phyloP scores from a whole-genome alignment of 2,329 filamentous ascomycete species.

The Sporothrix sp. region DNA sequence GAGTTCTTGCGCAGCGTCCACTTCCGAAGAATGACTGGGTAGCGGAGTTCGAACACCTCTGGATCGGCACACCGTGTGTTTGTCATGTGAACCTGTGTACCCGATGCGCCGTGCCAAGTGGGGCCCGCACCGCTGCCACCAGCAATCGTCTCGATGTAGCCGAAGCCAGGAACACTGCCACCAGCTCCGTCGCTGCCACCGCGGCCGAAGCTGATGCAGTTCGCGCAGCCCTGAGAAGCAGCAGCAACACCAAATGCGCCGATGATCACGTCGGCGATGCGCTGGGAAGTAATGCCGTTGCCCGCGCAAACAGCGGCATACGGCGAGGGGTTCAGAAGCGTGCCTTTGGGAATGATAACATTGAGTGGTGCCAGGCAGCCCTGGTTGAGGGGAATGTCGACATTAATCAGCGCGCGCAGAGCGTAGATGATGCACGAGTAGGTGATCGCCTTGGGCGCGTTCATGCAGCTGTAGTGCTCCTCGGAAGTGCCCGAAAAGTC shows the following conservation, averaged over 20 bases:
- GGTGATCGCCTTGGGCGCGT: conserved; percentile 15
- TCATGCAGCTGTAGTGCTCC: conserved; percentile 15
- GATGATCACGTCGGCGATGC: conserved; percentile 27
- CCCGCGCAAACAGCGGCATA: conserved; percentile 33
- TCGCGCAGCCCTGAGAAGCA: conserved; percentile 26
- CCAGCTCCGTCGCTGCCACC: conserved; percentile 8
- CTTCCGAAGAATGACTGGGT: conserved; percentile 25
- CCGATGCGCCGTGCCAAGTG: conserved; percentile 22
- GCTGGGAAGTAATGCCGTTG: conserved; percentile 24
- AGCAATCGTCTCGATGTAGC: conserved; percentile 26
- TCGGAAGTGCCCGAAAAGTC: conserved; percentile 29
- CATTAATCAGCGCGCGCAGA: conserved; percentile 26
- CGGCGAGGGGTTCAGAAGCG: conserved; percentile 25
- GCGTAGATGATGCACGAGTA: conserved; percentile 29
- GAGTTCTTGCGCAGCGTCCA: conserved; percentile 23
- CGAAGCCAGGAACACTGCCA: conserved; percentile 19
- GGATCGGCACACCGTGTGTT: conserved; percentile 26
- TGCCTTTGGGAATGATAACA: conserved; percentile 25
- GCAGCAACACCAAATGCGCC: conserved; percentile 22
- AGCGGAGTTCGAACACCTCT: conserved; percentile 27
- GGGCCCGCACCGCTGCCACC: conserved; percentile 26
- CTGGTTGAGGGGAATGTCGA: conserved; percentile 31
- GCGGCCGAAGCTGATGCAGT: conserved; percentile 26
- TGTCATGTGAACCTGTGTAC: conserved; percentile 24
- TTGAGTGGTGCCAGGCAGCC: conserved; percentile 29